Base-by-base conservation (phyloP, 306 rosid genomes). In the Trichosanthes cucumerina region DNA sequence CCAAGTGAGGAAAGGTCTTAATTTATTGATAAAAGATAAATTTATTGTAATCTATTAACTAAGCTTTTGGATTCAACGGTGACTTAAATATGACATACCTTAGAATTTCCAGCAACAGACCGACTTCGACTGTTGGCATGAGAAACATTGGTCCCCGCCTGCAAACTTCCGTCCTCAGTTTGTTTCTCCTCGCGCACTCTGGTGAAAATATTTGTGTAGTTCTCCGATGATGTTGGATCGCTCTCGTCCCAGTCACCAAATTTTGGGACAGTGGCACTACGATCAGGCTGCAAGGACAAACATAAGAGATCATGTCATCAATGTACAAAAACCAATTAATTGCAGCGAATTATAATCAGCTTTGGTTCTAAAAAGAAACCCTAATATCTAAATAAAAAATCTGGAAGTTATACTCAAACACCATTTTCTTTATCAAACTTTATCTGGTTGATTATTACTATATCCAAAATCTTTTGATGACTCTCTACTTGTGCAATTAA, bases 211-310 rank as follows among this genome's bases (percentile, higher is more conserved):
- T 15, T 24, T 1, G 79, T 46, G 65, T 72, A 80, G 68, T 75
- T 62, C 39, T 80, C 79, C 8, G 79, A 65, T 19, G 83, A 46
- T n/a, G 83, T 44, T 1, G 83, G 83, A 68, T 80, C 64, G n/a
- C 64, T 60, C 38, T 80, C 82, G 36, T 80, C 83, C 83, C 83
- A 80, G 43, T 80, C 79, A 34, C 83, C 83, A 34, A 80, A 80
- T 50, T 47, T 74, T 10, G 83, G 83, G 33, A 80, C 79, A 13
- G 79, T n/a, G 43, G 75, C 50, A 34, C 75, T 60, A 5, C 39
- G 78, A 68, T 79, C 83, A 47, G 79, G 63, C 83, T 80, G 82
- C 82, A 31, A 80, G 21, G 46, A 73, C 77, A 80, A 54, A 56
- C 54, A 76, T 4, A 68, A 1, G 34, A 21, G 31, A 78, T 26